Conservation (phyloP, 352 stramenopile species). For the Phytopythium oedochilum region DNA sequence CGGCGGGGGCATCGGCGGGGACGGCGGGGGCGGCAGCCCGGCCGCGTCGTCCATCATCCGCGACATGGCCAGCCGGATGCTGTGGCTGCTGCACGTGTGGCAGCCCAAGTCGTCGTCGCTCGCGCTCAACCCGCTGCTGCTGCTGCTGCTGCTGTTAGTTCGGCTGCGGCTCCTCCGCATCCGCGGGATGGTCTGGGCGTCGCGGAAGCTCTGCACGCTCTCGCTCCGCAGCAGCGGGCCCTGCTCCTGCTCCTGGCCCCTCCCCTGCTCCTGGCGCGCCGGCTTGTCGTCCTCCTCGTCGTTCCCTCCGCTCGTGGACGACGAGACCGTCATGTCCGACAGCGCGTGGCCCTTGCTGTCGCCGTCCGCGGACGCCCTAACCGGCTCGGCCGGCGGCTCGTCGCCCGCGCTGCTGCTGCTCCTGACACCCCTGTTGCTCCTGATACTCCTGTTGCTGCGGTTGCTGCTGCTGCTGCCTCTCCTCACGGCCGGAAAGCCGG, state of each 20-base stretch:
- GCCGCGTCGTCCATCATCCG: constrained; percentile 6
- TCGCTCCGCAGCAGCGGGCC: constrained; percentile 38
- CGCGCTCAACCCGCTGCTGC: neutral
- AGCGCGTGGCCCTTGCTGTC: constrained; percentile 38
- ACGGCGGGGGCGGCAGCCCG: neutral
- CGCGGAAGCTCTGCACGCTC: constrained; percentile 11
- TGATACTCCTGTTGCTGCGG: neutral
- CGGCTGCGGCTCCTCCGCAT: neutral
- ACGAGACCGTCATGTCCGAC: constrained; percentile 48
- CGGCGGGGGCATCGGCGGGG: neutral
- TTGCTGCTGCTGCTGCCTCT: neutral
- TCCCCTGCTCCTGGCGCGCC: neutral
- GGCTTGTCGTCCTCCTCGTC: constrained; percentile 13
- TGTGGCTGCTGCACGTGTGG: constrained; percentile 8
- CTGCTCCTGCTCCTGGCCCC: constrained; percentile 9
- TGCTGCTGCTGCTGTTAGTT: neutral
- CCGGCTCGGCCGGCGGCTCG: no score
- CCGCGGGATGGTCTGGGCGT: neutral
- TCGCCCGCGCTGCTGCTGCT: neutral
- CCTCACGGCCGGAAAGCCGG: neutral
- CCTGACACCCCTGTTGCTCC: neutral
- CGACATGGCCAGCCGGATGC: constrained; percentile 4
- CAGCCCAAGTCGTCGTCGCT: constrained; percentile 6
- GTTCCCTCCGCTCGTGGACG: constrained; percentile 29
- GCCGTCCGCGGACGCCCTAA: no score